These are phyloP conservation scores for Solanum ahanhuiri DNA, from an alignment of 257 asterid genomes.

Conservation along the genomic window DNA sequence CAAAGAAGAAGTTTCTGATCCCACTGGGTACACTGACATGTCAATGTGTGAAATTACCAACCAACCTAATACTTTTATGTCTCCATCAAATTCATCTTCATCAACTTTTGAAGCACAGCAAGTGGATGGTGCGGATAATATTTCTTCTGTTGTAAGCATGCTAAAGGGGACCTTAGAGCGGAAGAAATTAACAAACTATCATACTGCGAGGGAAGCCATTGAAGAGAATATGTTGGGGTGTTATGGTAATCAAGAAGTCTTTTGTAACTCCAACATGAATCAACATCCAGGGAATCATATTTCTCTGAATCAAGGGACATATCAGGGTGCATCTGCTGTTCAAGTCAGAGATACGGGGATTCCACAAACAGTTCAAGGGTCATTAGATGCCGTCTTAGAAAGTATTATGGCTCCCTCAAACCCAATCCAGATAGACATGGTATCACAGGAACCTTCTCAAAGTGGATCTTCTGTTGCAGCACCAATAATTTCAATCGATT, in stretches of 20 bases:
- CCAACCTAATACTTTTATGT: constrained; percentile 12
- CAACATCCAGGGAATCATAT: constrained; percentile 25
- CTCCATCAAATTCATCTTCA: constrained; percentile 39
- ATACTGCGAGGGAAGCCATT: constrained; percentile 18
- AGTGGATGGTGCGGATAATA: constrained; percentile 32
- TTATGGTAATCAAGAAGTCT: constrained; percentile 24
- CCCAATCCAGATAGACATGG: constrained; percentile 26
- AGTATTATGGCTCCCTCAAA: constrained; percentile 34
- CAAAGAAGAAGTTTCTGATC: constrained; percentile 10
- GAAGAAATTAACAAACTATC: constrained; percentile 14
- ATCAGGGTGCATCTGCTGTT: constrained; percentile 24
- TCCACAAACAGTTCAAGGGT: constrained; percentile 34
- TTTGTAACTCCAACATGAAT: constrained; percentile 14
- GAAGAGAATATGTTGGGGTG: constrained; percentile 34
- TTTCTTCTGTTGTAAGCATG: constrained; percentile 85
- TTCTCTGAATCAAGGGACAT: constrained; percentile 28
- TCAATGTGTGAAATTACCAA: constrained; percentile 10
- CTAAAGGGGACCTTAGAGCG: constrained; percentile 67
- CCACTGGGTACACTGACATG: constrained; percentile 10
- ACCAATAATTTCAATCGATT: constrained; percentile 37
- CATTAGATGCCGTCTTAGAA: constrained; percentile 31
- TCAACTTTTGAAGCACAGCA: constrained; percentile 49
- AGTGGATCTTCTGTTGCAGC: constrained; percentile 82
- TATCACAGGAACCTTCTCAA: constrained; percentile 64
- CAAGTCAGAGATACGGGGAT: constrained; percentile 35